Percentiles rank a stretch among this genome's conserved stretches.
These are phyloP conservation scores for Trichoderma sp. DNA, from an alignment of 2,329 filamentous ascomycete species.

Conservation along the genomic window DNA sequence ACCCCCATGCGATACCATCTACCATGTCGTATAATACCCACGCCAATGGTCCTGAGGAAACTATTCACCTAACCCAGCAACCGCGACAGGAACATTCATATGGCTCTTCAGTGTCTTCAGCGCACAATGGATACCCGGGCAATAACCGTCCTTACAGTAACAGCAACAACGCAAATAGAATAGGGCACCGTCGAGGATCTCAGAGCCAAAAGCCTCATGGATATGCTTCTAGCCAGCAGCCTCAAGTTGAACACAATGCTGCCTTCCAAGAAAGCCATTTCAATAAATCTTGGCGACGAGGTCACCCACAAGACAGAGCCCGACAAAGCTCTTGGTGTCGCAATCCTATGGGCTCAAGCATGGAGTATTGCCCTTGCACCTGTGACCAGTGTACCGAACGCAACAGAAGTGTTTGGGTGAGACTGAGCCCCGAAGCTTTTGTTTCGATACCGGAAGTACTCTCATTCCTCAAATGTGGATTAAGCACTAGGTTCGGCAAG, in stretches of 20 bases:
- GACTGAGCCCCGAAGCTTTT: conserved; percentile 25
- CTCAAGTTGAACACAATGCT: not conserved
- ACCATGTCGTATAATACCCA: not conserved
- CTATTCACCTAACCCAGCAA: not conserved
- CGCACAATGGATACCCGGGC: conserved; percentile 6
- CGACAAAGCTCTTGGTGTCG: conserved; percentile 31
- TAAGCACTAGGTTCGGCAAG: conserved; percentile 37
- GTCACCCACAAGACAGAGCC: not conserved
- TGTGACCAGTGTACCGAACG: conserved; percentile 38
- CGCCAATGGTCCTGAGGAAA: not conserved
- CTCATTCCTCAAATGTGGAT: conserved; percentile 38
- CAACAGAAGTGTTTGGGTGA: conserved; percentile 41
- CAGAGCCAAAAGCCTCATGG: conserved; percentile 19
- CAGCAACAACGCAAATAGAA: not conserved
- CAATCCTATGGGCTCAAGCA: conserved; percentile 31
- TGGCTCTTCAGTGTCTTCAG: not conserved
- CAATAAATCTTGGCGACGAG: conserved; percentile 15
- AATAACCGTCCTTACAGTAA: not conserved
- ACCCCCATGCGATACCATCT: not conserved
- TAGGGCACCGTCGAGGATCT: conserved; percentile 17
- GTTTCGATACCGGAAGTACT: conserved; percentile 33
- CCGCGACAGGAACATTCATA: not conserved
- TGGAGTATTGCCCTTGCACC: conserved; percentile 38
- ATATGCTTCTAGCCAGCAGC: conserved; percentile 2
- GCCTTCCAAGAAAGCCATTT: not conserved